phyloP scores from a whole-genome alignment of 805 yeast species.

The Debaryomyces prosopidis region DNA sequence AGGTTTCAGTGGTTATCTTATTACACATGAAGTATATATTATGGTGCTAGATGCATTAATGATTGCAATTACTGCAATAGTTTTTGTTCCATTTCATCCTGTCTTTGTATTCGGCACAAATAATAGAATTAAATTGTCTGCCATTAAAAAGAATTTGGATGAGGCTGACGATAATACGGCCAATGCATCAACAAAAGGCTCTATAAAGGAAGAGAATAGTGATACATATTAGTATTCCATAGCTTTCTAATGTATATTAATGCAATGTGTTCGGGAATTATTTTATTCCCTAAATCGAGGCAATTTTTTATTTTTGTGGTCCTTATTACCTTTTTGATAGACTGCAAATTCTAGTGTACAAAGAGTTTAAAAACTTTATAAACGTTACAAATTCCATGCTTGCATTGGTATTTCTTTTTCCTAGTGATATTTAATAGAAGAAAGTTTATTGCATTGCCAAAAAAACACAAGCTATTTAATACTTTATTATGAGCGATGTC shows the following conservation, averaged over 20 bases:
- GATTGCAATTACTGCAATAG: slow-evolving; percentile 36
- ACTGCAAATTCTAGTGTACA: background rate
- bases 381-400: background rate
- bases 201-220: too few species aligned
- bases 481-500: background rate
- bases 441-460: background rate
- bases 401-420: background rate
- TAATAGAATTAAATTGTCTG: slow-evolving; percentile 25
- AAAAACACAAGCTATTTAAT: background rate
- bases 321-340: background rate
- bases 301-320: background rate
- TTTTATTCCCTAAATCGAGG: too few species aligned
- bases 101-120: slow-evolving; percentile 32
- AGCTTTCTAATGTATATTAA: too few species aligned
- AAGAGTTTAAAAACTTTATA: background rate
- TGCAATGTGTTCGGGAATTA: too few species aligned
- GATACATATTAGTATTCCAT: too few species aligned
- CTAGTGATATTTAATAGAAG: background rate
- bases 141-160: slow-evolving; percentile 26
- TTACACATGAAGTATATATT: slow-evolving; percentile 35
- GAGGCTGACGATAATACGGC: slow-evolving; percentile 9
- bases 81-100: slow-evolving; percentile 42
- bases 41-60: slow-evolving; percentile 41
- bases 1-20: slow-evolving; percentile 39
- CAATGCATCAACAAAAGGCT: background rate